These are phyloP conservation scores for Echeveria elegans DNA, from an alignment of 164 flowering plant genomes.

Conservation along the genomic window DNA sequence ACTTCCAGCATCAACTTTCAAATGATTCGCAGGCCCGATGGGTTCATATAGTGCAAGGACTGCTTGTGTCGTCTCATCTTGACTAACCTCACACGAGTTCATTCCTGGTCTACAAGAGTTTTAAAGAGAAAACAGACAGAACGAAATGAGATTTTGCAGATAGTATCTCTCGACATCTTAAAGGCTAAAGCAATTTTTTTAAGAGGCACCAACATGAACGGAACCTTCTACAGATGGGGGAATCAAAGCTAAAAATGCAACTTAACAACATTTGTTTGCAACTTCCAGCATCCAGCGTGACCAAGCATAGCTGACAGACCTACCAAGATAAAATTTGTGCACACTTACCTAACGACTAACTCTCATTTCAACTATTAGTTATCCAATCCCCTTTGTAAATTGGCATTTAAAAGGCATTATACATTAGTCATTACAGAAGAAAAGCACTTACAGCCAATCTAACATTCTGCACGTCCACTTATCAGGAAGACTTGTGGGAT, in stretches of 20 bases:
- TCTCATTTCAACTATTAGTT: neutral
- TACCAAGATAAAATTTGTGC: neutral
- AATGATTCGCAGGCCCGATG: neutral
- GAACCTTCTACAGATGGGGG: neutral
- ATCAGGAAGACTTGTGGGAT: conserved; percentile 50
- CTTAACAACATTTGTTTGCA: neutral
- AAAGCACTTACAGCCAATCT: conserved; percentile 82
- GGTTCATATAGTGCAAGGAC: conserved; percentile 10
- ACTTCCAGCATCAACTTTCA: neutral
- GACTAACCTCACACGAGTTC: conserved; percentile 12
- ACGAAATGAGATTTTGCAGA: neutral
- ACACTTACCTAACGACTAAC: neutral
- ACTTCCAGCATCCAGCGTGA: neutral
- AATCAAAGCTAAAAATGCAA: conserved; percentile 1
- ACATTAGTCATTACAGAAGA: neutral
- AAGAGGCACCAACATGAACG: neutral
- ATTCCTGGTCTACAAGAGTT: conserved; percentile 11
- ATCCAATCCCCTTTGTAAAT: neutral
- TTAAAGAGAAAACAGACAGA: neutral
- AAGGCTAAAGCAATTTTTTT: neutral
- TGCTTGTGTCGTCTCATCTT: conserved; percentile 12
- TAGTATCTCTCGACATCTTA: neutral
- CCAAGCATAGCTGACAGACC: neutral
- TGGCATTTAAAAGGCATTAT: neutral
- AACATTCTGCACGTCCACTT: conserved; percentile 91